phyloP scores from a whole-genome alignment of 768 basidiomycete genomes.

The Russula compacta region DNA sequence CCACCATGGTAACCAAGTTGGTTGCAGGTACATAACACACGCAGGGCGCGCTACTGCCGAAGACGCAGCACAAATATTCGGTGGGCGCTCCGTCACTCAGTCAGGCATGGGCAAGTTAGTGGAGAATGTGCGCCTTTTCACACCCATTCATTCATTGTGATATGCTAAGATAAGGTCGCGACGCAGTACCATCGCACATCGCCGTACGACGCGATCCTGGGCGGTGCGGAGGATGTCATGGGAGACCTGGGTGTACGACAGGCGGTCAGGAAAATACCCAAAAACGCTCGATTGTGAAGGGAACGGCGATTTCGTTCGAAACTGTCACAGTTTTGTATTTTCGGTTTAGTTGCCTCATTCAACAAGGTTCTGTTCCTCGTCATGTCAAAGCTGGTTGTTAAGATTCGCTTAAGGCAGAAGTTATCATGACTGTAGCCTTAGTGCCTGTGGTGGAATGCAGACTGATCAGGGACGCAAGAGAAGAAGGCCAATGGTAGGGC shows the following conservation, averaged over 20 bases:
- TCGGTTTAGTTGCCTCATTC: not conserved
- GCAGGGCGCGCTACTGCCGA: conserved; percentile 57
- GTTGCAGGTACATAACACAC: conserved; percentile 52
- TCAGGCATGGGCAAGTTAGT: conserved; percentile 82
- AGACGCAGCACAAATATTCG: conserved; percentile 81
- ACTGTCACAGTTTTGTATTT: not conserved
- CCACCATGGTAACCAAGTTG: conserved; percentile 8
- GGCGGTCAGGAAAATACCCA: conserved; percentile 62
- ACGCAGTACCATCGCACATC: conserved; percentile 71
- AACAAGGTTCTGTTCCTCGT: not conserved
- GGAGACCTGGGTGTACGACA: conserved; percentile 69
- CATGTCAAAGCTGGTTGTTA: not conserved
- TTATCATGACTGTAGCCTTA: no score
- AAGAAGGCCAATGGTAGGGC: no score
- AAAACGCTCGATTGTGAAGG: conserved; percentile 33
- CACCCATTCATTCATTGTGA: not conserved
- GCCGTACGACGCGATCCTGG: conserved; percentile 77
- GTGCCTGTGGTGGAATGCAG: no score
- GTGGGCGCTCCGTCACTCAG: conserved; percentile 78
- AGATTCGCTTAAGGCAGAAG: not conserved
- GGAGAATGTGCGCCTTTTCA: conserved; percentile 51
- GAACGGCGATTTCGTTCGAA: not conserved
- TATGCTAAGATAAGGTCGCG: not conserved
- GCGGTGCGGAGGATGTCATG: conserved; percentile 68
- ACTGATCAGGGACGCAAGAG: no score